Base-by-base conservation (phyloP, 2,329 filamentous ascomycete species). In the Ophiocordyceps unilateralis region DNA sequence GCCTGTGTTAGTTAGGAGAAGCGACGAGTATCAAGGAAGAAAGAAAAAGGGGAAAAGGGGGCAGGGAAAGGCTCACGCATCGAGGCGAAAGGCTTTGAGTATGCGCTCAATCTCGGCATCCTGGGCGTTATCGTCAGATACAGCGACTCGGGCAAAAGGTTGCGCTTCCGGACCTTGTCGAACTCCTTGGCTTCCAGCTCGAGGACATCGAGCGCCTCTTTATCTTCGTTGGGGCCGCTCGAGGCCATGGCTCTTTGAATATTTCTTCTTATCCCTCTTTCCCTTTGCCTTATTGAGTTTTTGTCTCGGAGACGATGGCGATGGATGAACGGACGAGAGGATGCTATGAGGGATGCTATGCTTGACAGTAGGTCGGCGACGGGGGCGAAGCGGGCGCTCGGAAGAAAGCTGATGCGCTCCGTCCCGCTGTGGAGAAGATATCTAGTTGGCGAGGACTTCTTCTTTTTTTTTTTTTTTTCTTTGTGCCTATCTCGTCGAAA, bases 51-150 rank as follows among this genome's bases (percentile, higher is more conserved):
- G 20, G 17, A n/a, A 4, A 34, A n/a, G 30, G 15, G 36, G 23
- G 28, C 12, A 22, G 44, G 36, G 7, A 5, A 1, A 39, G 11
- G 56, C 67, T 52, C 58, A 72, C 68, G 74, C 73, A 58, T 78
- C 70, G 17, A 78, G 76, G 53, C 82, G 78, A 63, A 98, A 98
- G 40, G 88, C 84, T 55, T 82, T 83, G 51, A 93, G 72, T 52
- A 98, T 98, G 47, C 89, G 83, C 57, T 93, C 85, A 54, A 96
- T 96, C 60, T 96, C 89, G 46, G 83, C 81, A 72, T 96, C 91
- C 83, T 93, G 49, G 10, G n/a, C n/a, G n/a, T n/a, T n/a, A n/a
- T n/a, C n/a, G n/a, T n/a, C n/a, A n/a, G n/a, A n/a, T n/a, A n/a
- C n/a, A n/a, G n/a, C n/a, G n/a, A n/a, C n/a, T n/a, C n/a, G n/a